phyloP scores from a whole-genome alignment of 768 basidiomycete species.

The Termitomyces sp. region DNA sequence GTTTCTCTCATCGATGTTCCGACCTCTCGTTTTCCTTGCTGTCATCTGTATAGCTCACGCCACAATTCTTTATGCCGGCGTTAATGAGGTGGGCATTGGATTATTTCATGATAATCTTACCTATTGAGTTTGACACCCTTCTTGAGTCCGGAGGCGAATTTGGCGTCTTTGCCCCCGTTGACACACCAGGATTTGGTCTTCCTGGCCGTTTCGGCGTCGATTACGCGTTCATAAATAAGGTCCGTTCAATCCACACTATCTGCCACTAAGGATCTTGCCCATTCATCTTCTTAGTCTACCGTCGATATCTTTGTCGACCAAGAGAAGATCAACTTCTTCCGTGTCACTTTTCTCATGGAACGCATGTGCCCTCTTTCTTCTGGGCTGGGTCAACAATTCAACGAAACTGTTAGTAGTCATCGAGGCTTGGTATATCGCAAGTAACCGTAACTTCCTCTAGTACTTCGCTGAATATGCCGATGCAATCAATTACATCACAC shows the following conservation, averaged over 20 bases:
- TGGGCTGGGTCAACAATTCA: slow-evolving; percentile 41
- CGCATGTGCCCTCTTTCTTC: slow-evolving; percentile 39
- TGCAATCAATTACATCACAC: slow-evolving; percentile 43
- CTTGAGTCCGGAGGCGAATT: slow-evolving; percentile 46
- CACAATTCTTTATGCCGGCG: slow-evolving; percentile 44
- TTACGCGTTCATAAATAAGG: slow-evolving; percentile 49
- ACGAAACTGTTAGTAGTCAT: slow-evolving; percentile 36
- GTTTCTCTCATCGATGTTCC: slow-evolving; percentile 7
- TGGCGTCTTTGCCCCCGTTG: slow-evolving; percentile 35
- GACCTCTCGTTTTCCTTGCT: slow-evolving; percentile 9
- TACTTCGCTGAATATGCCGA: slow-evolving; percentile 43
- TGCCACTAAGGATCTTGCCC: background rate
- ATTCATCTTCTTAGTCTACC: background rate
- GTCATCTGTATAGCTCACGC: slow-evolving; percentile 9
- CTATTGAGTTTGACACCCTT: background rate
- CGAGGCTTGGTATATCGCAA: background rate
- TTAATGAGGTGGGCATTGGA: slow-evolving; percentile 38
- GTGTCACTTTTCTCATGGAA: slow-evolving; percentile 49
- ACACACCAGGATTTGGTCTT: slow-evolving; percentile 37
- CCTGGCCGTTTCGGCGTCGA: slow-evolving; percentile 43
- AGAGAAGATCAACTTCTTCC: slow-evolving; percentile 49
- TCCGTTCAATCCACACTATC: slow-evolving; percentile 10
- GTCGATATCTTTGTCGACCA: slow-evolving; percentile 36
- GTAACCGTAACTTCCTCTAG: slow-evolving; percentile 19
- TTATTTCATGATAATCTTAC: background rate